These are phyloP conservation scores for Gaertneriomyces sp. DNA, from an alignment of 192 early-diverging fungal species.

Conservation along the genomic window DNA sequence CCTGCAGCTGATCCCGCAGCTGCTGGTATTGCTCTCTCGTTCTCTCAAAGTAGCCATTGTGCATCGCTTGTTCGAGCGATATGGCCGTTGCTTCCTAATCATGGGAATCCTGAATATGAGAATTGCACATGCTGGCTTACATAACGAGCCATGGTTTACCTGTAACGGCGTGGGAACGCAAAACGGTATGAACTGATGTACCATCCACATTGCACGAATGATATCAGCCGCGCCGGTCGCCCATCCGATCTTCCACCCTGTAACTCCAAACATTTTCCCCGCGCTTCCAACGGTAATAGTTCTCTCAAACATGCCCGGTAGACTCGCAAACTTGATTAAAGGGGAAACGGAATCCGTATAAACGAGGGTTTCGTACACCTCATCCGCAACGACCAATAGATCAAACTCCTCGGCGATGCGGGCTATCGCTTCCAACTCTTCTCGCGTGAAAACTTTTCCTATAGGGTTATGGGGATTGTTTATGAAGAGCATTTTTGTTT, in stretches of 20 bases:
- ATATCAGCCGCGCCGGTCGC: slow-evolving; percentile 70
- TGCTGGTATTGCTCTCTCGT: slow-evolving; percentile 65
- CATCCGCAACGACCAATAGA: slow-evolving; percentile 84
- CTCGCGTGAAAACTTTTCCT: slow-evolving; percentile 74
- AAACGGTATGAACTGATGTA: slow-evolving; percentile 88
- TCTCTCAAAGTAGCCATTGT: slow-evolving; percentile 59
- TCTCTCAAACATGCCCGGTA: slow-evolving; percentile 85
- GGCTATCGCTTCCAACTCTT: slow-evolving; percentile 73
- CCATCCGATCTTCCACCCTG: slow-evolving; percentile 98
- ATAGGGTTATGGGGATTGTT: slow-evolving; percentile 96
- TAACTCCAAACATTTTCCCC: slow-evolving; percentile 93
- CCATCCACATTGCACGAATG: slow-evolving; percentile 70
- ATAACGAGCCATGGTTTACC: slow-evolving; percentile 25
- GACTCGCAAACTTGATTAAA: slow-evolving; percentile 63
- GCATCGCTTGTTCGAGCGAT: slow-evolving; percentile 62
- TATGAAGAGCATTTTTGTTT: slow-evolving; percentile 83
- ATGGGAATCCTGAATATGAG: neutral
- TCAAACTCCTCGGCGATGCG: slow-evolving; percentile 73
- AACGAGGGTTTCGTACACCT: slow-evolving; percentile 92
- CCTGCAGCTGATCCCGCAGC: slow-evolving; percentile 71
- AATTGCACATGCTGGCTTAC: neutral
- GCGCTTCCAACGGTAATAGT: slow-evolving; percentile 90
- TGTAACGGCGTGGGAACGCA: slow-evolving; percentile 87
- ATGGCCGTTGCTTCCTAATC: slow-evolving; percentile 63
- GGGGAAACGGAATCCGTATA: slow-evolving; percentile 54